Conservation (phyloP, 352 stramenopile species). For the Pelagophyceae sp. region DNA sequence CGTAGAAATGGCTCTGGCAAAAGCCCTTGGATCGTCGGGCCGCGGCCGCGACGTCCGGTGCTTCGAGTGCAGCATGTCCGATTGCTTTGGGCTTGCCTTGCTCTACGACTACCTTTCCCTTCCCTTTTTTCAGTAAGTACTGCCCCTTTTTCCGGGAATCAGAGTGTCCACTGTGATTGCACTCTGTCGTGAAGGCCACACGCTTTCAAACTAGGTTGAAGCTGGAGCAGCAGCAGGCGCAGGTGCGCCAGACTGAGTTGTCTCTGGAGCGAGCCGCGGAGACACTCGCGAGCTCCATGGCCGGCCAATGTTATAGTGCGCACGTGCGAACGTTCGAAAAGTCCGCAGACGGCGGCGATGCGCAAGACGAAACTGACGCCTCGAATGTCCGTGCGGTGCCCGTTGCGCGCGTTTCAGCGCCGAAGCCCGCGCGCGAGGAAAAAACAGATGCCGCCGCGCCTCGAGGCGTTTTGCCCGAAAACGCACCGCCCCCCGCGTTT, state of each 20-base stretch:
- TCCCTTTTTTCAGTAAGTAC: slow-evolving; percentile 65
- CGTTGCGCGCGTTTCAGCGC: too few relatives aligned
- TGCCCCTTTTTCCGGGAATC: too few relatives aligned
- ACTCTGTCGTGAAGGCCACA: too few relatives aligned
- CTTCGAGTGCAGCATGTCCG: slow-evolving; percentile 66
- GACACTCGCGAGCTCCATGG: background rate
- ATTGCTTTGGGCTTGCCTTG: slow-evolving; percentile 68
- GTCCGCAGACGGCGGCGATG: background rate
- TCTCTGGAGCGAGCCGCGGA: background rate
- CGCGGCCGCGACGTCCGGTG: slow-evolving; percentile 32
- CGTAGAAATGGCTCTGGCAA: too few relatives aligned
- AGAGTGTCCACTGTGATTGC: too few relatives aligned
- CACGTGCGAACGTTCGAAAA: background rate
- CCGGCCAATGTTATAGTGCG: background rate
- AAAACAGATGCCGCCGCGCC: background rate
- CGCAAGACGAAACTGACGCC: background rate
- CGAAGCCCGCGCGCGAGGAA: background rate
- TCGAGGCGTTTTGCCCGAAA: background rate
- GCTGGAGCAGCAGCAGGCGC: slow-evolving; percentile 56
- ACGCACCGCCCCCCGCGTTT: background rate
- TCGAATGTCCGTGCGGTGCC: background rate
- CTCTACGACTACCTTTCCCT: slow-evolving; percentile 71
- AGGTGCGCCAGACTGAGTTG: slow-evolving; percentile 52
- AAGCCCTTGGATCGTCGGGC: too few relatives aligned
- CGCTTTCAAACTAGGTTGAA: too few relatives aligned